Conservation (phyloP, 2,329 filamentous ascomycete species). For the Colletotrichum phormii region DNA sequence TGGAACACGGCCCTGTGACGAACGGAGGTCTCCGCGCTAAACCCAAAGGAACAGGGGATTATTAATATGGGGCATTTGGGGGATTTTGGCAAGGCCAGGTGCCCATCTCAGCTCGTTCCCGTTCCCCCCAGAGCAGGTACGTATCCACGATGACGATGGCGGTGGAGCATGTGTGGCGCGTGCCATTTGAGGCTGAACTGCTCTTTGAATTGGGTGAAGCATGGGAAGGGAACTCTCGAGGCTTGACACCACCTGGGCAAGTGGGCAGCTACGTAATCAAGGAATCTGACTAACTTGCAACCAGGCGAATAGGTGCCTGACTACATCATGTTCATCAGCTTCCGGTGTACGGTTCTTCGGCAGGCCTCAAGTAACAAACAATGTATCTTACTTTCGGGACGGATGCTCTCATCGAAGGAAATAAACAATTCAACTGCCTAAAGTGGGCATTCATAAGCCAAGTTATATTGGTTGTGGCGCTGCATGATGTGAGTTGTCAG, state of each 20-base stretch:
- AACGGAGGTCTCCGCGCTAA: constrained; percentile 26
- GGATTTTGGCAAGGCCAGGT: not conserved
- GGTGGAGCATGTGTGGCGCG: not conserved
- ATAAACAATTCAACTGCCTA: not conserved
- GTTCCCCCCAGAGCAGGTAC: not conserved
- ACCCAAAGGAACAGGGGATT: constrained; percentile 11
- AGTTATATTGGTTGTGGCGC: constrained; percentile 12
- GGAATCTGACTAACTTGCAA: not conserved
- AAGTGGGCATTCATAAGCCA: not conserved
- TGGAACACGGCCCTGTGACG: constrained; percentile 10
- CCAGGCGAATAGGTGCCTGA: too few species aligned
- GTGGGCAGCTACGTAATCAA: not conserved
- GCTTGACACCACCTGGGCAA: too few species aligned
- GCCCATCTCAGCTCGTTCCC: not conserved
- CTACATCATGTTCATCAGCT: not conserved
- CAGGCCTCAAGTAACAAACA: not conserved
- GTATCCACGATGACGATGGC: not conserved
- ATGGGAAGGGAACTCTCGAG: not conserved
- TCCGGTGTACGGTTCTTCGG: not conserved
- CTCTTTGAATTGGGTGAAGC: not conserved
- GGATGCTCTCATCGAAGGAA: not conserved
- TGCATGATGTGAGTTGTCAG: constrained; percentile 19
- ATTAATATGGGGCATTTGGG: not conserved
- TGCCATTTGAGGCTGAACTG: not conserved
- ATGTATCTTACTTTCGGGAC: not conserved